Percentiles rank a stretch among this genome's conserved stretches.
Conservation (phyloP, 139 green algal genomes). For the Coelastrella sp. region DNA sequence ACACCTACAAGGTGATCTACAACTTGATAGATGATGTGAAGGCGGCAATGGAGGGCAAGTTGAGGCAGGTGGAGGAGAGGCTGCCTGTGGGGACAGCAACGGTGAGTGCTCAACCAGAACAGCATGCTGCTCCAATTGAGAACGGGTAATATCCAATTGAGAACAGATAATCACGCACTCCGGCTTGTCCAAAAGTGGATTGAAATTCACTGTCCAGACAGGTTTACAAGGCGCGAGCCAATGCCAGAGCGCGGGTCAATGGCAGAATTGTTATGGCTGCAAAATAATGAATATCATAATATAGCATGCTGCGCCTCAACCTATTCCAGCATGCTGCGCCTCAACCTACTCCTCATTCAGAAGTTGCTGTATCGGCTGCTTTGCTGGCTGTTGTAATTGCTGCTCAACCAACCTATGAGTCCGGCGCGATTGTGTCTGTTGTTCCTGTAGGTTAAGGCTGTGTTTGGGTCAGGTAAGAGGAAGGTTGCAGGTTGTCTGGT, state of each 20-base stretch:
- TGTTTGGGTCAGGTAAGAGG: slow-evolving; percentile 87
- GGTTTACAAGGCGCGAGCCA: too few relatives aligned
- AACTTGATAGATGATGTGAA: slow-evolving; percentile 96
- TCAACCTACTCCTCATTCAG: too few relatives aligned
- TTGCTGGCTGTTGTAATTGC: neutral
- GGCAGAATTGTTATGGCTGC: too few relatives aligned
- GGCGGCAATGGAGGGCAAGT: slow-evolving; percentile 95
- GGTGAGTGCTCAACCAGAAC: neutral
- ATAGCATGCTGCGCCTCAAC: too few relatives aligned
- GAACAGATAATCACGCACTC: too few relatives aligned
- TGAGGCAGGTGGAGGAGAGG: slow-evolving; percentile 85
- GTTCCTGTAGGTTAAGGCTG: slow-evolving; percentile 73
- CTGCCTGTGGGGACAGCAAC: slow-evolving; percentile 75
- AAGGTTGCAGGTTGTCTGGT: slow-evolving; percentile 89
- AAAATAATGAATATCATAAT: too few relatives aligned
- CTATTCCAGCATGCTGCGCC: too few relatives aligned
- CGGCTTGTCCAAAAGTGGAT: too few relatives aligned
- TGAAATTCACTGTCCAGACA: too few relatives aligned
- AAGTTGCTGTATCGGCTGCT: neutral
- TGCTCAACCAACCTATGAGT: neutral
- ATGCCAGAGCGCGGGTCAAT: too few relatives aligned
- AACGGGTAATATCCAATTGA: too few relatives aligned
- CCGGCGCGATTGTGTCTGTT: neutral
- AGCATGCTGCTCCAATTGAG: too few relatives aligned
- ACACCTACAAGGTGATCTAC: slow-evolving; percentile 95